Evolutionary conservation across 495 filamentous ascomycete species (phyloP).

Genomic region (Evernia prunastri): DNA sequence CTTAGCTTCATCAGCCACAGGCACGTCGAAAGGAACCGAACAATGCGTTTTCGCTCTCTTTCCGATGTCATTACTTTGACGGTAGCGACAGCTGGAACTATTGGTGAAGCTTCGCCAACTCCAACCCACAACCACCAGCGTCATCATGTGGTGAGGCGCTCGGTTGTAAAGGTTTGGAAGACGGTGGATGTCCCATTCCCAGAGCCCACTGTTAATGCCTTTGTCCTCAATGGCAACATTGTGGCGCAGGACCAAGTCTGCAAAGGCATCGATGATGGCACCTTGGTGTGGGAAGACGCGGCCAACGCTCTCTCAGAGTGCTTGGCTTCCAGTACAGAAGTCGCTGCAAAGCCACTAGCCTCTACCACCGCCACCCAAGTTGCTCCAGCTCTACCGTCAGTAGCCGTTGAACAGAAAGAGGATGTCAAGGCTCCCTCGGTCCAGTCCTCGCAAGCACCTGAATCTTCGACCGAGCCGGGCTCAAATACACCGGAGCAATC

Average conservation of each 20-base stretch:
- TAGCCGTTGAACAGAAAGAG: background rate
- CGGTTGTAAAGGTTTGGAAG: constrained; percentile 34
- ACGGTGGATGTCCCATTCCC: constrained; percentile 33
- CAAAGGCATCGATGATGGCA: constrained; percentile 53
- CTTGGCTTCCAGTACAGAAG: background rate
- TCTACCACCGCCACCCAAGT: background rate
- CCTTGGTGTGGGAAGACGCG: constrained; percentile 37
- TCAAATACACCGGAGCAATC: background rate
- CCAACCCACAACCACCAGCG: constrained; percentile 32
- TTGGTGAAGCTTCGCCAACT: constrained; percentile 40
- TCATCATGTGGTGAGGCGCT: constrained; percentile 29
- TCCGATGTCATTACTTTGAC: constrained; percentile 30
- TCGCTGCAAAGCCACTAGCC: background rate
- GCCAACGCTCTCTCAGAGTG: constrained; percentile 25
- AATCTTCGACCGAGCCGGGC: background rate
- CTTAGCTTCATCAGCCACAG: background rate
- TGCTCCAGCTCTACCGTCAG: background rate
- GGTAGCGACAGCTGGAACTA: constrained; percentile 42
- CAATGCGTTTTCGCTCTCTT: constrained; percentile 15
- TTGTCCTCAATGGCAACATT: constrained; percentile 50
- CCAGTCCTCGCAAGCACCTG: background rate
- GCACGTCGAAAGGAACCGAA: background rate
- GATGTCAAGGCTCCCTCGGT: background rate
- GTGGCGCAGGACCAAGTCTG: constrained; percentile 53
- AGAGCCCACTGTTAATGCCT: constrained; percentile 53